phyloP scores from a whole-genome alignment of 495 filamentous ascomycete genomes.

The Neurospora sp. region DNA sequence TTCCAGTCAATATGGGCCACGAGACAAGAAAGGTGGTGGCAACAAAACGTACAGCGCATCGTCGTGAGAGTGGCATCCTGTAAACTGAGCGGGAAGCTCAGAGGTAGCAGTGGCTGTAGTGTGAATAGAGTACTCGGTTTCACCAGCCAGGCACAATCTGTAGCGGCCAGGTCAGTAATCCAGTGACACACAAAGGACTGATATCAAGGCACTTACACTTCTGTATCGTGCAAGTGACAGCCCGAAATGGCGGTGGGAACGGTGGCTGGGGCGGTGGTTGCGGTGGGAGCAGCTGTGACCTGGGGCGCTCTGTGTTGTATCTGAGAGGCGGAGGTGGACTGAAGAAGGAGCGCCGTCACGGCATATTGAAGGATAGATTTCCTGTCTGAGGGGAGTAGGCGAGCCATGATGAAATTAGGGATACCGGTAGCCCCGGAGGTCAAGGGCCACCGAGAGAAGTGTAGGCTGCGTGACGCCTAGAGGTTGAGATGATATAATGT shows the following conservation, averaged over 20 bases:
- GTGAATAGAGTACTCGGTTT: conserved; percentile 5
- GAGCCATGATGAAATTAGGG: conserved; percentile 5
- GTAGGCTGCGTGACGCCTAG: neutral
- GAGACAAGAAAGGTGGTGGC: neutral
- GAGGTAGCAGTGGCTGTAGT: conserved; percentile 6
- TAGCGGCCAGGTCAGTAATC: neutral
- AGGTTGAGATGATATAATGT: neutral
- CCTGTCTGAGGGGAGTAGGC: neutral
- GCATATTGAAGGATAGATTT: conserved; percentile 8
- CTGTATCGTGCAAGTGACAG: conserved; percentile 7
- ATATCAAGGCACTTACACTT: neutral
- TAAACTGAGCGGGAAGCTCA: conserved; percentile 7
- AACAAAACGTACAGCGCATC: conserved; percentile 4
- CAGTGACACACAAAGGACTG: neutral
- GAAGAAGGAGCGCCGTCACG: conserved; percentile 2
- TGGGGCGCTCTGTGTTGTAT: conserved; percentile 7
- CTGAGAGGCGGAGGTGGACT: conserved; percentile 1
- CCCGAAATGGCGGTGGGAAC: conserved; percentile 10
- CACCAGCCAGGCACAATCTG: conserved; percentile 11
- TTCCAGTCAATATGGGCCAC: neutral
- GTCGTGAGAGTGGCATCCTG: conserved; percentile 5
- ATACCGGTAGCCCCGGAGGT: neutral
- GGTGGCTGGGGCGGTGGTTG: neutral
- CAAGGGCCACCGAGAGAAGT: neutral
- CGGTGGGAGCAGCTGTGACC: conserved; percentile 1